phyloP scores from a whole-genome alignment of 2,329 filamentous ascomycete genomes.

The Fusarium bactridioides region DNA sequence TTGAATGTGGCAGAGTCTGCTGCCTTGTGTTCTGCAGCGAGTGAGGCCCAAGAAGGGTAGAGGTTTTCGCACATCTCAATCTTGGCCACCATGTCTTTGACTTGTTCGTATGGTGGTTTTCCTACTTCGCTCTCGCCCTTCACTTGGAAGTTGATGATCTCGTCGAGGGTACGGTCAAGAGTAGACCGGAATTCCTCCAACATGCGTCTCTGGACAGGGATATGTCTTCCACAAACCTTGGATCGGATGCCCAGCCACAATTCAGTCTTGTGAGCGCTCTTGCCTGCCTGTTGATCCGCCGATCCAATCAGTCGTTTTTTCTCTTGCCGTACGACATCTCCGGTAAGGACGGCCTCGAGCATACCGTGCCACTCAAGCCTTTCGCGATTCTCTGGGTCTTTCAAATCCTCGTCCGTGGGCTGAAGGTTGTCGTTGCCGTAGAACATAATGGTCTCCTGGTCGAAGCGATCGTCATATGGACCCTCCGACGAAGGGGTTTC shows the following conservation, averaged over 20 bases:
- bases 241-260: slow-evolving; percentile 91
- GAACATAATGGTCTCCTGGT: slow-evolving; percentile 92
- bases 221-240: slow-evolving; percentile 81
- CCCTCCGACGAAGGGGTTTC: slow-evolving; percentile 88
- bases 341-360: slow-evolving; percentile 93
- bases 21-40: slow-evolving; percentile 77
- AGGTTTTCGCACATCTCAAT: slow-evolving; percentile 88
- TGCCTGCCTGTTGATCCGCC: slow-evolving; percentile 63
- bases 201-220: slow-evolving; percentile 85
- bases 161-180: slow-evolving; percentile 79
- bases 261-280: slow-evolving; percentile 76
- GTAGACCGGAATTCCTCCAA: slow-evolving; percentile 83
- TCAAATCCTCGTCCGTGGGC: slow-evolving; percentile 87
- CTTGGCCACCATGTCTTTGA: slow-evolving; percentile 86
- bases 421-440: slow-evolving; percentile 90
- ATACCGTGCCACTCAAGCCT: slow-evolving; percentile 98
- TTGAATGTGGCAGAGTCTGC: slow-evolving; percentile 80
- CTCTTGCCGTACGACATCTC: slow-evolving; percentile 96
- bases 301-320: slow-evolving; percentile 94
- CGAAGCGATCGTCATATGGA: slow-evolving; percentile 85
- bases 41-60: slow-evolving; percentile 80
- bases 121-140: slow-evolving; percentile 92
- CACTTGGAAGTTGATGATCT: slow-evolving; percentile 92
- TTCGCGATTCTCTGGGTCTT: slow-evolving; percentile 87
- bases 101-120: slow-evolving; percentile 86